Evolutionary conservation across 768 basidiomycete species (phyloP).

Genomic region (Kwoniella botswanensis): DNA sequence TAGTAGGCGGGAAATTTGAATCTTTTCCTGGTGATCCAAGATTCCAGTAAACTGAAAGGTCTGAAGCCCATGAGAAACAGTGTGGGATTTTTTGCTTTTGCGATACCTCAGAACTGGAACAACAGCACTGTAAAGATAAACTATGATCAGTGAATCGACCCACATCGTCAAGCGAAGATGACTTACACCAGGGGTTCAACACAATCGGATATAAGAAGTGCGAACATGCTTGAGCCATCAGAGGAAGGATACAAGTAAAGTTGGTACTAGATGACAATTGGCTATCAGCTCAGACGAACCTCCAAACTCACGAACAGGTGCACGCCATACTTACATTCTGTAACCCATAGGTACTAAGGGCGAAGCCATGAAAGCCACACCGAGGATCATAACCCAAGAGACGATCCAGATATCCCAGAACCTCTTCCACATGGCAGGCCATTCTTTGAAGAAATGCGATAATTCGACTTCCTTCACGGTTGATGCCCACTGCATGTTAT

Average conservation of each 20-base stretch:
- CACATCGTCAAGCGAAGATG: neutral
- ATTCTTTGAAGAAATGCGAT: conserved; percentile 89
- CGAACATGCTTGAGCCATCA: conserved; percentile 51
- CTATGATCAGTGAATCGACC: conserved; percentile 12
- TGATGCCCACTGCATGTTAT: conserved; percentile 72
- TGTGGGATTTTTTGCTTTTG: neutral
- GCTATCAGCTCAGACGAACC: neutral
- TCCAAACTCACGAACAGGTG: too few species aligned
- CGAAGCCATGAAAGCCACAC: conserved; percentile 66
- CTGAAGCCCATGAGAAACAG: neutral
- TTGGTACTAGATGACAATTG: conserved; percentile 39
- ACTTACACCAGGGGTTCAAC: conserved; percentile 53
- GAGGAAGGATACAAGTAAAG: conserved; percentile 54
- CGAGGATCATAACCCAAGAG: conserved; percentile 57
- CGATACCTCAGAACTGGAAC: conserved; percentile 42
- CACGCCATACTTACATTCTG: conserved; percentile 62
- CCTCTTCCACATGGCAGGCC: conserved; percentile 79
- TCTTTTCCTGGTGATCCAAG: too few species aligned
- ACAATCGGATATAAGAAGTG: conserved; percentile 55
- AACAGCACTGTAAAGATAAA: conserved; percentile 35
- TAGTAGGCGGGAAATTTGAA: neutral
- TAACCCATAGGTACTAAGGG: conserved; percentile 68
- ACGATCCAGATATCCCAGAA: conserved; percentile 71
- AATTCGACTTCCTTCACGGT: conserved; percentile 74
- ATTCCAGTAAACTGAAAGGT: neutral